Base-by-base conservation (phyloP, 2,329 filamentous ascomycete genomes). In the Rhynchosporium graminicola region DNA sequence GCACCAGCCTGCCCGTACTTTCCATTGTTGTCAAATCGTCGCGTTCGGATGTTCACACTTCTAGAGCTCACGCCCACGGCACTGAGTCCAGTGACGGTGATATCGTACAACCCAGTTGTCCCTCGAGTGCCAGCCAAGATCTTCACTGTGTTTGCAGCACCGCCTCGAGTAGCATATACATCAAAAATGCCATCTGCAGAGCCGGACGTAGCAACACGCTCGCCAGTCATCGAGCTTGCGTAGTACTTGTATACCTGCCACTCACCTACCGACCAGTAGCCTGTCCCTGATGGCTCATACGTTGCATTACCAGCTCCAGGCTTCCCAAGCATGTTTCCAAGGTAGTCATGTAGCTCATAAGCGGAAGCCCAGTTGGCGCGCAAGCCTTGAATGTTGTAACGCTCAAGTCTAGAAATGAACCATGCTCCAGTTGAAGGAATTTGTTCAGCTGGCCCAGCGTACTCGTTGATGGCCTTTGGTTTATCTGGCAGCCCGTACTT, bases 211-310 rank as follows among this genome's bases (percentile, higher is more conserved):
- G 69, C 71, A 5, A 76, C 71, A 15, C 78, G 74, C 8, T 70
- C 55, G 3, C 79, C 78, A 0, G 74, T 77, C 78, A 80, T 80
- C 36, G 75, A 75, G 3, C 70, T 64, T 46, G 73, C 72, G 66
- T 80, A 80, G 69, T 80, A 80, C 54, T 77, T 76, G 68, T 80
- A 81, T 5, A 80, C 73, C 54, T 78, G 76, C 69, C 73, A 80
- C 31, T 79, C 78, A 2, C 75, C 75, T 36, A 72, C 76, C 1
- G 76, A 71, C 48, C 65, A 74, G 67, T 80, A 80, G 2, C 71
- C 75, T 0, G 68, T 69, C 3, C 47, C 66, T 7, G 60, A 67
- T 12, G 43, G 26, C 28, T 50, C 29, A 10, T 48, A 60, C 1
- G 29, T 26, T 33, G 20, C 6, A 10, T 50, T 61, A 2, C 36